A percentile compares a stretch with the other conserved stretches of the same genome.
Evolutionary conservation across 2,329 filamentous ascomycete genomes (phyloP).

Genomic region (Penicillium sp.): DNA sequence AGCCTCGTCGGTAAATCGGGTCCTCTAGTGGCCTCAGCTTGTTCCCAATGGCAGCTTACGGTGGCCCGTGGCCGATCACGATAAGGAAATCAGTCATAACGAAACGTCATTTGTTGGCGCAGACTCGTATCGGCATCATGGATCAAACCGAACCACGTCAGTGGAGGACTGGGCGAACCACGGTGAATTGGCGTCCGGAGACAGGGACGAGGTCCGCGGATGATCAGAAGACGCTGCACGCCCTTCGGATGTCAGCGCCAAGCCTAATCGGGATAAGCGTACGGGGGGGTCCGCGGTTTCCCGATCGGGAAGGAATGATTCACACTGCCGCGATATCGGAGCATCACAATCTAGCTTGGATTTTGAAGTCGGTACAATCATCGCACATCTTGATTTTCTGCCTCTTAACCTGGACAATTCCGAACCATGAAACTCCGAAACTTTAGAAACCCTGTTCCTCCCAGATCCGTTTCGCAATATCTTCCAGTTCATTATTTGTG

Average conservation of each 20-base stretch:
- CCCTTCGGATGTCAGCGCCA: constrained; percentile 34
- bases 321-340: constrained; percentile 12
- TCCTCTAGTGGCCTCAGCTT: not conserved
- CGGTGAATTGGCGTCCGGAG: constrained; percentile 5
- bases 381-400: too few species aligned
- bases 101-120: constrained; percentile 6
- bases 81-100: constrained; percentile 13
- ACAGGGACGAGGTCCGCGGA: constrained; percentile 8
- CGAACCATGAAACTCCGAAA: too few species aligned
- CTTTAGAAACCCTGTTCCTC: too few species aligned
- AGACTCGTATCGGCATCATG: constrained; percentile 1
- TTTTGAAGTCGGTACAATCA: not conserved
- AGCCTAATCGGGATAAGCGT: constrained; percentile 18
- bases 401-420: too few species aligned
- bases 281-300: not conserved
- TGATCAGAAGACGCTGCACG: constrained; percentile 20
- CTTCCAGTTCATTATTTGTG: too few species aligned
- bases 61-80: constrained; percentile 9
- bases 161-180: not conserved
- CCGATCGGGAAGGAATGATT: constrained; percentile 2
- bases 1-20: constrained; percentile 5
- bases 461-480: too few species aligned
- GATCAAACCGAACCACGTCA: constrained; percentile 1
- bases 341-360: not conserved
- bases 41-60: not conserved